Percentiles rank a stretch among this genome's conserved stretches.
Conservation (phyloP, 192 early-diverging fungal genomes). For the Haplosporangium gracile region DNA sequence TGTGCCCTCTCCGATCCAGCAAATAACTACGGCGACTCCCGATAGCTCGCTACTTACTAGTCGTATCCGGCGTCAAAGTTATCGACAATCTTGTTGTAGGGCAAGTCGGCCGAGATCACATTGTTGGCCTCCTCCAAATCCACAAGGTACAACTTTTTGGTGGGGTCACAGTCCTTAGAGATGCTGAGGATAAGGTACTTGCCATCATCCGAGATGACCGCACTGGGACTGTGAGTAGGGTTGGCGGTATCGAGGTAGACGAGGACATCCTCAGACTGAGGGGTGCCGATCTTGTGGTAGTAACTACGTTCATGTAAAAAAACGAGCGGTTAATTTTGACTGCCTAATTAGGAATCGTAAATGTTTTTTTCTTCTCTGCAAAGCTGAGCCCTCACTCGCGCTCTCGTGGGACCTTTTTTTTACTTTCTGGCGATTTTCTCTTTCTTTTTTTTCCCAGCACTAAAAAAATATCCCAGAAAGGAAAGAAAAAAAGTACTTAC, state of each 20-base stretch:
- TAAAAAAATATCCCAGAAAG: conserved; percentile 2
- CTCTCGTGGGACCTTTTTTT: no score
- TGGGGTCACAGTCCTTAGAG: conserved; percentile 58
- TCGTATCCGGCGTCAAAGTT: conserved; percentile 64
- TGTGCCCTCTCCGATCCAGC: no score
- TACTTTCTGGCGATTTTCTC: no score
- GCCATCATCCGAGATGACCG: conserved; percentile 65
- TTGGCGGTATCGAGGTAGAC: conserved; percentile 65
- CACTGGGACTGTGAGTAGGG: conserved; percentile 52
- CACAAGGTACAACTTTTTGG: conserved; percentile 58
- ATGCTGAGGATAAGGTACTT: conserved; percentile 69
- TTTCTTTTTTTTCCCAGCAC: no score
- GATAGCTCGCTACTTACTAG: conserved; percentile 30
- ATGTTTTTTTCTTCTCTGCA: no score
- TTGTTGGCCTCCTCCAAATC: conserved; percentile 51
- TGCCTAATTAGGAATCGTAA: no score
- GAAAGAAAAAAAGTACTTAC: conserved; percentile 20
- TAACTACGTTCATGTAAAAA: no score
- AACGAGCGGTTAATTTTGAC: no score
- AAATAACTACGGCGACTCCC: no score
- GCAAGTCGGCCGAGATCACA: no score
- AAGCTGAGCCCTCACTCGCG: no score
- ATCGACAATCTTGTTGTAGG: conserved; percentile 66
- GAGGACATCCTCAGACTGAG: conserved; percentile 71
- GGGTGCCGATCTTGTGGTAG: conserved; percentile 71